Conservation (phyloP, 208 protist species). For the Phytomonas sp. region DNA sequence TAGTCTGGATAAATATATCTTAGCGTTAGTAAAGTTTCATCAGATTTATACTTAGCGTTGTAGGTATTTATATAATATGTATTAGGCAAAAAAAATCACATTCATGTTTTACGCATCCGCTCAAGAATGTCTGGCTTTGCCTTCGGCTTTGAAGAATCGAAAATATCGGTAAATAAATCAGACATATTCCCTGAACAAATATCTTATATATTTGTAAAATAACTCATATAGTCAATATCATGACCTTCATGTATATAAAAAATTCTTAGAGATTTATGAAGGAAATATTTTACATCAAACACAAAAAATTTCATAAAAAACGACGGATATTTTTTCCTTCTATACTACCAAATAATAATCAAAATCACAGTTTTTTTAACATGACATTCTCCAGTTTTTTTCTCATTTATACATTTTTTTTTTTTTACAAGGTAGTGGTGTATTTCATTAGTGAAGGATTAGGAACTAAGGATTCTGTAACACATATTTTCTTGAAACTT, state of each 20-base stretch:
- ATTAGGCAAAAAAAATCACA: not conserved
- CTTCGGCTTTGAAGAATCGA: not conserved
- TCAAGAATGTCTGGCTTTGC: not conserved
- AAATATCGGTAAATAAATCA: not conserved
- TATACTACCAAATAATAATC: not conserved
- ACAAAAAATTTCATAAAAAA: not conserved
- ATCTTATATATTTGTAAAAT: not conserved
- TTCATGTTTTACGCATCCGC: not conserved
- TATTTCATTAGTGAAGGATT: constrained; percentile 2
- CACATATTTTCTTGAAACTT: constrained; percentile 1
- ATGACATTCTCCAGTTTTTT: constrained; percentile 1
- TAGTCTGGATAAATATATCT: constrained; percentile 2
- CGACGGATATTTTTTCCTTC: not conserved
- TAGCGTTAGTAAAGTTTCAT: too few relatives aligned
- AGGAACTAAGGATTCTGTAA: not conserved
- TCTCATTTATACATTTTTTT: not conserved
- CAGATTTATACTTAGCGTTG: too few relatives aligned
- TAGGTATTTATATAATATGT: not conserved
- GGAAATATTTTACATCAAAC: not conserved
- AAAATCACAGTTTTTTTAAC: not conserved
- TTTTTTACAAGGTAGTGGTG: not conserved
- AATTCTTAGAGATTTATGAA: not conserved
- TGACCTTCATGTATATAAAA: not conserved
- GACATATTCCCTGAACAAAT: not conserved
- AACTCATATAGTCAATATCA: not conserved